Evolutionary conservation across 768 basidiomycete genomes (phyloP), one percentile per base, ranked within the genome.

Genomic region (Rubroboletus pulcherrimus): DNA sequence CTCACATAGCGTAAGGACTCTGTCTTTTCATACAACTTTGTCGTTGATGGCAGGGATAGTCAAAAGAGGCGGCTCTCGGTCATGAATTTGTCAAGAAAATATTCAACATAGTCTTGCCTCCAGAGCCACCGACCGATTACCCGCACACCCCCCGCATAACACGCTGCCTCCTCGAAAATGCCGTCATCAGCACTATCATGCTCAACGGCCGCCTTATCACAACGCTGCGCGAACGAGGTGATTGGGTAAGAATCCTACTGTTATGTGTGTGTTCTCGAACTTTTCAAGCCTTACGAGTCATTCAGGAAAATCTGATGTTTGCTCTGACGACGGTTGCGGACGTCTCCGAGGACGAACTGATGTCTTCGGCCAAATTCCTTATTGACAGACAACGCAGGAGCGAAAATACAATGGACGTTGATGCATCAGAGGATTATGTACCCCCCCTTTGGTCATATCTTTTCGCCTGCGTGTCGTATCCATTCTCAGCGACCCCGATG

Each of bases 71-170:
- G 31, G 51, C 40, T 46, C 65, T 68, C 21, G 71, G 73, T 2
- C 76, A 86, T 56, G 73, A 76, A 26, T 84, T 90, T 57, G 82
- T 87, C 29, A 84, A 83, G 55, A 78, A 81, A 41, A 56, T 88
- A 21, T 63, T 91, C 53, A 71, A 73, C n/a, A 69, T 75, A 2
- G 65, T 81, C n/a, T 66, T 89, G 6, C 74, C 75, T 50, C 74
- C 77, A 2, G 66, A 76, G 5, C 24, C 74, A 64, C 63, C 63
- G 2, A 38, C 71, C 24, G 60, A 69, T 14, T 69, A 74, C 7
- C 71, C 73, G 21, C 86, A 87, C 64, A 76, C 86, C 6, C 74
- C 82, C 0, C 82, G 83, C 51, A 76, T 86, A 44, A 69, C 85
- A 11, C 74, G 73, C 43, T 75, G 78, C 66, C 75, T 92, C n/a